Evolutionary conservation across 306 rosid species (phyloP), one percentile per base, ranked within the genome.

Genomic region (Arachis stenosperma): DNA sequence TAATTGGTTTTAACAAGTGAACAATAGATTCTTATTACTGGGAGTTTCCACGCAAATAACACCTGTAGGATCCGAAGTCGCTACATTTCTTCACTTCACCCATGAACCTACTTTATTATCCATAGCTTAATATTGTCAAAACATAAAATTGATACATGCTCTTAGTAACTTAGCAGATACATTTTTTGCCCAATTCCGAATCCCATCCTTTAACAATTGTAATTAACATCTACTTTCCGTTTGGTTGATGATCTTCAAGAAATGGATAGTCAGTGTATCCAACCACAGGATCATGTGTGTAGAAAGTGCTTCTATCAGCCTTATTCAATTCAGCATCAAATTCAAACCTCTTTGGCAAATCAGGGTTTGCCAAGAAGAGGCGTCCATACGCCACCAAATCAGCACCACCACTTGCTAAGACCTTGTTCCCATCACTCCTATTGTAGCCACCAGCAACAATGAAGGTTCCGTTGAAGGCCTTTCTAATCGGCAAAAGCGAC

Each of bases 311-410:
- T 67, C 82, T 66, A 54, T 70, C 69, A 14, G 81, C 59, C 71
- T 78, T 78, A 22, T 87, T 89, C 7, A 89, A 43, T 3, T 82
- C 57, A 58, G 84, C 87, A 71, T 83, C 61, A 8, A 83, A 61
- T 54, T 80, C 73, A 27, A 89, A 86, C 57, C 90, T 87, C 41
- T 1, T 77, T 0, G 95, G 87, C 33, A 89, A 27, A 75, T 89
- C 90, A 0, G 91, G 90, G 77, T 86, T 89, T 1, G 91, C 89
- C 79, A 87, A 67, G 67, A 87, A 87, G 17, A 50, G 13, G 4
- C 91, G 81, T 6, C 95, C 91, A 53, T 65, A 87, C 13, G 87
- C 95, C 17, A 87, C 80, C 67, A 85, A 77, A 79, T 89, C 90
- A 0, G 88, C 83, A 9, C 8, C 74, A 0, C 39, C 74, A 2